These are phyloP conservation scores for Saprolegnia diclina DNA, from an alignment of 352 stramenopile genomes.

Conservation along the genomic window DNA sequence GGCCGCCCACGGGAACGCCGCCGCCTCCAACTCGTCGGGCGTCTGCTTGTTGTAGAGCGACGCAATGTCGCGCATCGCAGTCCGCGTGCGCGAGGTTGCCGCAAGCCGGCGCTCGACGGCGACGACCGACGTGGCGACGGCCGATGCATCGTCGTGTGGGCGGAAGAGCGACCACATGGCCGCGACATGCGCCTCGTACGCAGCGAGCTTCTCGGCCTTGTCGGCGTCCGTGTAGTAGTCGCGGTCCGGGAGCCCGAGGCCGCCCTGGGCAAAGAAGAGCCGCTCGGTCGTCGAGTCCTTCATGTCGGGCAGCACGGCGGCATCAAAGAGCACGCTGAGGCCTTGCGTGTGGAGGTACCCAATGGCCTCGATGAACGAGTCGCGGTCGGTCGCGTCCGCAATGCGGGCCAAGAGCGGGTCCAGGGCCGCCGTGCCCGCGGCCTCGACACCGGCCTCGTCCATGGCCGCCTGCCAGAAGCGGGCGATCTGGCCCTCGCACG, in stretches of 20 bases:
- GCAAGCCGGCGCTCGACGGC: slow-evolving; percentile 83
- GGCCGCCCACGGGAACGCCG: slow-evolving; percentile 6
- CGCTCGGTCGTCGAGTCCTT: slow-evolving; percentile 81
- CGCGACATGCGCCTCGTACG: slow-evolving; percentile 46
- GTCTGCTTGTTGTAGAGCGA: slow-evolving; percentile 66
- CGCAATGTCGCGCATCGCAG: slow-evolving; percentile 55
- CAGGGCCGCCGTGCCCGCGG: slow-evolving; percentile 31
- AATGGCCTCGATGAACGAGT: slow-evolving; percentile 31
- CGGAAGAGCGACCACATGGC: slow-evolving; percentile 44
- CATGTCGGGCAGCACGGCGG: slow-evolving; percentile 69
- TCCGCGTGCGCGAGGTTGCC: slow-evolving; percentile 68
- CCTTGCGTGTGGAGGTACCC: slow-evolving; percentile 32
- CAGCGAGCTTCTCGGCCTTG: slow-evolving; percentile 69
- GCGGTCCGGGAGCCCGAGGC: slow-evolving; percentile 81
- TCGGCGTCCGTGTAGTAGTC: slow-evolving; percentile 90
- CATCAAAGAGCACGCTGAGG: slow-evolving; percentile 44
- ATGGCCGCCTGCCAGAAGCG: slow-evolving; percentile 52
- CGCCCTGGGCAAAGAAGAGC: slow-evolving; percentile 71
- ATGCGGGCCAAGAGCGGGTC: slow-evolving; percentile 31
- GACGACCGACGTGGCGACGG: slow-evolving; percentile 50
- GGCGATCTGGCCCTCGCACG: slow-evolving; percentile 44
- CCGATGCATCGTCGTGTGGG: slow-evolving; percentile 19
- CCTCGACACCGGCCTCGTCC: slow-evolving; percentile 52
- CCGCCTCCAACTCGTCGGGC: slow-evolving; percentile 32
- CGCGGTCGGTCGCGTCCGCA: slow-evolving; percentile 30